phyloP scores from a whole-genome alignment of 306 rosid genomes.

The Pterocarpus macrocarpus region DNA sequence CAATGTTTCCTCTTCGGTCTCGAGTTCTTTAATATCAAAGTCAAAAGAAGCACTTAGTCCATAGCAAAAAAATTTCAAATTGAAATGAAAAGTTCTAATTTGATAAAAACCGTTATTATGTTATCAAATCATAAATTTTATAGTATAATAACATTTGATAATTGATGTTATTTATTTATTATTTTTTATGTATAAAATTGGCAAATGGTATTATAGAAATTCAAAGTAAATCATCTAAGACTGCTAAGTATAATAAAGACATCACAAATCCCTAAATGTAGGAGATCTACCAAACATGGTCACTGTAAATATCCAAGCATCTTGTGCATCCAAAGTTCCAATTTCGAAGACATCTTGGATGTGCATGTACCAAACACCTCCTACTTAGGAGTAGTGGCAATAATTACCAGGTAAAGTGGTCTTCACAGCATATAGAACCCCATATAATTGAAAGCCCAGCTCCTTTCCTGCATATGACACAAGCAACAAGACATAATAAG shows the following conservation, averaged over 20 bases:
- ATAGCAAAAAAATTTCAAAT: not conserved
- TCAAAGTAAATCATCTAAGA: not conserved
- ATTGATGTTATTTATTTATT: not conserved
- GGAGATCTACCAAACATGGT: not conserved
- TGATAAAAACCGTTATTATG: not conserved
- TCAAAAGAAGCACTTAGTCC: not conserved
- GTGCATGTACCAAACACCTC: conserved; percentile 20
- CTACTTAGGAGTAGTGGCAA: not conserved
- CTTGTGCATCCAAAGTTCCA: not conserved
- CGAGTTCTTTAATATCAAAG: not conserved
- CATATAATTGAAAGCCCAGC: conserved; percentile 74
- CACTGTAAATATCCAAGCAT: conserved; percentile 11
- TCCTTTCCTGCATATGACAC: conserved; percentile 68
- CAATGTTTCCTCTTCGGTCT: not conserved
- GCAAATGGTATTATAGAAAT: not conserved
- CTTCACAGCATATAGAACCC: conserved; percentile 91
- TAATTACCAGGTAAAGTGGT: conserved; percentile 77
- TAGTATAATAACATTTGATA: not conserved
- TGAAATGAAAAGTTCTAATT: not conserved
- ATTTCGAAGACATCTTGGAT: conserved; percentile 4
- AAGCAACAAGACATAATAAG: conserved; percentile 18
- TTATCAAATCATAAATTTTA: conserved; percentile 2
- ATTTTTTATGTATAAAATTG: not conserved
- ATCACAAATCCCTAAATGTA: conserved; percentile 29
- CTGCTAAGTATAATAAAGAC: not conserved